phyloP scores from a whole-genome alignment of 2,329 filamentous ascomycete genomes.

The Cryphonectria radicalis region DNA sequence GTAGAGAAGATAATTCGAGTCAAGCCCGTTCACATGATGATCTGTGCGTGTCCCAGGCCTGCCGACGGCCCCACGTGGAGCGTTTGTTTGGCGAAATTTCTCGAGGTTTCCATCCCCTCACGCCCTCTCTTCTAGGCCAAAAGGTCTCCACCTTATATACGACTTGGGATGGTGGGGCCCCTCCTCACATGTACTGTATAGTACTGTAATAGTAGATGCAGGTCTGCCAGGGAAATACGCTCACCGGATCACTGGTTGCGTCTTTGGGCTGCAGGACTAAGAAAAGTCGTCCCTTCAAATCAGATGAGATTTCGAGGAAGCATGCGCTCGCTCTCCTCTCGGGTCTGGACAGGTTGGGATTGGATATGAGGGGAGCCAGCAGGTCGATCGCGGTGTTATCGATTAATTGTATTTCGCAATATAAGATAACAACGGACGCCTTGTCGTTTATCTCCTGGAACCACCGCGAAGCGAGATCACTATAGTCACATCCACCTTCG shows the following conservation, averaged over 20 bases:
- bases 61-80: slow-evolving; percentile 26
- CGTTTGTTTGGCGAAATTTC: slow-evolving; percentile 29
- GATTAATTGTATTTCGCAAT: background rate
- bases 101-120: slow-evolving; percentile 22
- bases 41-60: background rate
- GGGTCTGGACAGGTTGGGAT: background rate
- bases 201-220: background rate
- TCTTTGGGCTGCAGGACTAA: background rate
- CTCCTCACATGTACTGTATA: background rate
- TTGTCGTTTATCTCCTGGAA: background rate
- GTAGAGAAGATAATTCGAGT: background rate
- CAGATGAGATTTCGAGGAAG: background rate
- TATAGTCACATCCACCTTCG: background rate
- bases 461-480: slow-evolving; percentile 1
- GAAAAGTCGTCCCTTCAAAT: background rate
- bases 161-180: background rate
- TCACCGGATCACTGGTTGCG: background rate
- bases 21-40: background rate
- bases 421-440: background rate
- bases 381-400: background rate
- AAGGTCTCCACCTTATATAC: background rate
- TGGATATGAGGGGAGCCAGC: background rate
- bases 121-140: background rate
- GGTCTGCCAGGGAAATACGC: background rate
- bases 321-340: background rate